Conservation (phyloP, 2,329 filamentous ascomycete genomes). For the Alternaria novae-zelandiae region DNA sequence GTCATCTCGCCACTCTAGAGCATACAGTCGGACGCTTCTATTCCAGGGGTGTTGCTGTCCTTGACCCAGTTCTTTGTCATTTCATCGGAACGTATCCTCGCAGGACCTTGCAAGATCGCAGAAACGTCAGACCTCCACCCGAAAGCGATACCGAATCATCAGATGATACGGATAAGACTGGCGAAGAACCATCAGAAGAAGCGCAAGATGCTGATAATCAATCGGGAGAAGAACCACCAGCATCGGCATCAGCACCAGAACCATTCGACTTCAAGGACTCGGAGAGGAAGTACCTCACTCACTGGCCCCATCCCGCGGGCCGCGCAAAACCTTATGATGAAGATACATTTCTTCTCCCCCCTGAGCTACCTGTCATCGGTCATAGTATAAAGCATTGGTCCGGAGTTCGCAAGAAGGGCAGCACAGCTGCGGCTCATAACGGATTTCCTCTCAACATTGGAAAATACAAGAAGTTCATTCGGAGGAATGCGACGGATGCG, state of each 20-base stretch:
- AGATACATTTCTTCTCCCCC: conserved; percentile 15
- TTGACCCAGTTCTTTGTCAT: conserved; percentile 28
- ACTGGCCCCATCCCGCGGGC: background rate
- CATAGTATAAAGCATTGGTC: conserved; percentile 23
- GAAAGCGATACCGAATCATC: background rate
- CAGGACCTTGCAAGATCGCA: conserved; percentile 10
- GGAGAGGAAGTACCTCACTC: conserved; percentile 1
- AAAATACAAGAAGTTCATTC: conserved; percentile 7
- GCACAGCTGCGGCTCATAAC: conserved; percentile 11
- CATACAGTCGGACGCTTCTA: conserved; percentile 25
- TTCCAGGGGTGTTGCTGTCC: conserved; percentile 14
- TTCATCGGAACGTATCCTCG: conserved; percentile 23
- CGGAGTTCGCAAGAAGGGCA: conserved; percentile 11
- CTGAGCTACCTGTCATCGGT: conserved; percentile 18
- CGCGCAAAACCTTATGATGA: background rate
- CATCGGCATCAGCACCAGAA: background rate
- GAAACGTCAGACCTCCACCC: background rate
- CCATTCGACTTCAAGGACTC: background rate
- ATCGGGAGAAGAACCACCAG: background rate
- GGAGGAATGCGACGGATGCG: background rate
- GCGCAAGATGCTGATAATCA: background rate
- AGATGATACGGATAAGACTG: background rate
- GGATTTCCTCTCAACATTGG: conserved; percentile 23
- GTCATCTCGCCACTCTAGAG: conserved; percentile 24
- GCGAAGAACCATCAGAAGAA: background rate